Percentiles rank a stretch among this genome's conserved stretches.
phyloP scores from a whole-genome alignment of 2,329 filamentous ascomycete species.

The Cladosporium phlei region DNA sequence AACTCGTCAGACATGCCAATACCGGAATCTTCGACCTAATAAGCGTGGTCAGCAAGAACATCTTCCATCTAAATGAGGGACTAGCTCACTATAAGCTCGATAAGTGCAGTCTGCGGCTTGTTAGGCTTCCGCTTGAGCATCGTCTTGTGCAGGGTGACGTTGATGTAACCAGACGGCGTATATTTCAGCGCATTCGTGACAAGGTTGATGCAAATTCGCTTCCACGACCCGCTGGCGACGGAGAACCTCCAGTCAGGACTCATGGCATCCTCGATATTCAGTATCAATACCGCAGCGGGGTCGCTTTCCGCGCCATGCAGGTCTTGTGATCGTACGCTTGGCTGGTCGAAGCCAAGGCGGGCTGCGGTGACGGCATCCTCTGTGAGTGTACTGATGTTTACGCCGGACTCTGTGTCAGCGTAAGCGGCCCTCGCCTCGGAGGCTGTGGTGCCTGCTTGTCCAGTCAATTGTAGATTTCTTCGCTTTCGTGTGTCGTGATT shows the following conservation, averaged over 20 bases:
- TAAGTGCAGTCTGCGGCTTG: not conserved
- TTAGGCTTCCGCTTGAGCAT: not conserved
- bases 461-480: not conserved
- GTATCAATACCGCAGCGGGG: conserved; percentile 34
- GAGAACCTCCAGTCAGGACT: conserved; percentile 39
- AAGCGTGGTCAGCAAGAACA: not conserved
- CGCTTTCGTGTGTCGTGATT: conserved; percentile 30
- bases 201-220: conserved; percentile 45
- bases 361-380: conserved; percentile 55
- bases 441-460: conserved; percentile 2
- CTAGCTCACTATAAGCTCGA: not conserved
- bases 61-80: too few relatives aligned
- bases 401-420: conserved; percentile 17
- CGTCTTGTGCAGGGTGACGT: conserved; percentile 24
- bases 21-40: conserved; percentile 57
- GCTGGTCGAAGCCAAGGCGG: conserved; percentile 23
- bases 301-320: conserved; percentile 23
- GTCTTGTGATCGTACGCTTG: conserved; percentile 33
- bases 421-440: conserved; percentile 20
- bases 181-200: conserved; percentile 49
- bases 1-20: conserved; percentile 62
- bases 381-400: conserved; percentile 44
- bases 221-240: conserved; percentile 43
- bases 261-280: conserved; percentile 35
- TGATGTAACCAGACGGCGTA: conserved; percentile 39